Percentiles rank a stretch among this genome's conserved stretches.
These are phyloP conservation scores for Fraxinus quadrangulata DNA, from an alignment of 257 asterid species.

Conservation along the genomic window DNA sequence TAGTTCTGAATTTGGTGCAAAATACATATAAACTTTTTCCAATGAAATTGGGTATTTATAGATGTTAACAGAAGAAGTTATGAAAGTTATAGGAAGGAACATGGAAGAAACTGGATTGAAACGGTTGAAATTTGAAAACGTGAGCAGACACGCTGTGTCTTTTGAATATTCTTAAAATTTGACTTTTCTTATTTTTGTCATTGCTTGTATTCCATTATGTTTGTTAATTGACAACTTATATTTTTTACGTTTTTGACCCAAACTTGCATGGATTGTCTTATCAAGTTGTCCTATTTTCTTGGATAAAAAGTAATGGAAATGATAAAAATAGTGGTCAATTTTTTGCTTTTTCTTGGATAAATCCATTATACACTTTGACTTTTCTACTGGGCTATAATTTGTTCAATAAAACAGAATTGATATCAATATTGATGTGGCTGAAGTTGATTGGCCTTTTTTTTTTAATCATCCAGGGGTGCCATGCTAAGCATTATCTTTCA, in stretches of 20 bases:
- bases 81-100: slow-evolving; percentile 25
- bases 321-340: neutral
- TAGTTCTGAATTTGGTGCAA: neutral
- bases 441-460: no score
- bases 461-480: no score
- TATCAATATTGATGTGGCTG: no score
- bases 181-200: slow-evolving; percentile 29
- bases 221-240: neutral
- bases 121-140: neutral
- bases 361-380: neutral
- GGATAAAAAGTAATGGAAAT: neutral
- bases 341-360: neutral
- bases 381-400: neutral
- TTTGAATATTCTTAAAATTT: slow-evolving; percentile 4
- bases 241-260: neutral
- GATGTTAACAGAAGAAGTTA: slow-evolving; percentile 7
- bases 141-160: slow-evolving; percentile 34
- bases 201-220: neutral
- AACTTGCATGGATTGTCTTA: neutral
- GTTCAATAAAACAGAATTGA: no score
- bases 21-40: neutral
- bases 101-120: neutral
- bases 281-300: neutral
- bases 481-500: no score
- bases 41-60: slow-evolving; percentile 7